Conservation (phyloP, 139 green algal genomes). For the Chlamydomonas eustigma region DNA sequence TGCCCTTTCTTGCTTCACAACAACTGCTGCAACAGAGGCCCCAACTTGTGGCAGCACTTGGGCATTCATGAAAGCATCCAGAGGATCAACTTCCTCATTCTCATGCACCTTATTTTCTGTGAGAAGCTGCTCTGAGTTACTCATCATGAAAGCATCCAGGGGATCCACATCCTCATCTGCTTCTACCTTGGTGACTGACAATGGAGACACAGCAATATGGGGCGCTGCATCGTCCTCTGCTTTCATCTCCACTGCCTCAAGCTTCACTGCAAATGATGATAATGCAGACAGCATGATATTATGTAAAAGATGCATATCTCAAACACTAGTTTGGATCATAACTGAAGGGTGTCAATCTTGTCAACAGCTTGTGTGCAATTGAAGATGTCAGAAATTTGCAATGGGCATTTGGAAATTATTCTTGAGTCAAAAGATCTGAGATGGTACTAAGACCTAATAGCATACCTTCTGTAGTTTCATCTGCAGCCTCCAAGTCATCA, state of each 20-base stretch:
- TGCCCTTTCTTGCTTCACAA: not conserved
- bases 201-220: not conserved
- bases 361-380: no score
- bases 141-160: conserved; percentile 92
- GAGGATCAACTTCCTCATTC: conserved; percentile 82
- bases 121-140: conserved; percentile 15
- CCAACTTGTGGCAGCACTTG: conserved; percentile 20
- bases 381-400: no score
- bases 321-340: no score
- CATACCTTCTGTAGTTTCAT: not conserved
- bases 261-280: no score
- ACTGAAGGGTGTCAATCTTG: no score
- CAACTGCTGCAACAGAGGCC: not conserved
- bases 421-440: no score
- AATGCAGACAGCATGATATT: no score
- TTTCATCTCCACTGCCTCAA: not conserved
- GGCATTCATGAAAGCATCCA: conserved; percentile 92
- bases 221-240: not conserved
- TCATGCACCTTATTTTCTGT: not conserved
- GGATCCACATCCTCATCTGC: conserved; percentile 86
- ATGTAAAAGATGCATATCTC: no score
- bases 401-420: no score
- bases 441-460: no score
- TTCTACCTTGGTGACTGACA: not conserved
- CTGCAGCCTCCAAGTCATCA: conserved; percentile 27